Percentiles rank a stretch among this genome's conserved stretches.
Evolutionary conservation across 2,329 filamentous ascomycete genomes (phyloP).

Genomic region (Scedosporium apiospermum): DNA sequence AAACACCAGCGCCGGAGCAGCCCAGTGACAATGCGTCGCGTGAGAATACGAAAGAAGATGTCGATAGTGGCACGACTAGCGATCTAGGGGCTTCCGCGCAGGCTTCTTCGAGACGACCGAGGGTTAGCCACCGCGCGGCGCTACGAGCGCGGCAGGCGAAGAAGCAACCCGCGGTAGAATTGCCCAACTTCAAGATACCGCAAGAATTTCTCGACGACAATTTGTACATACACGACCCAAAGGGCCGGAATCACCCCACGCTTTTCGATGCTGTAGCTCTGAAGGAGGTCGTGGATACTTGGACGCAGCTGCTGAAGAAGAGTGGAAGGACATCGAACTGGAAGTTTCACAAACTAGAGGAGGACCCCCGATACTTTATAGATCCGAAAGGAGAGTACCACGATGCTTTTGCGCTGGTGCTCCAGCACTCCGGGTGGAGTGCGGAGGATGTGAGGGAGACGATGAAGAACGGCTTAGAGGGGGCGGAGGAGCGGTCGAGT

Average conservation of each 20-base stretch:
- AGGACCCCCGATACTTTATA: constrained; percentile 4
- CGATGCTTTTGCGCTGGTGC: constrained; percentile 2
- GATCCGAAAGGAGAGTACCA: background rate
- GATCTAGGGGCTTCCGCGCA: background rate
- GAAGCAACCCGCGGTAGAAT: constrained; percentile 23
- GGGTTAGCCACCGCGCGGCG: constrained; percentile 12
- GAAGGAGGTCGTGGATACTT: background rate
- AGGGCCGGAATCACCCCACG: constrained; percentile 12
- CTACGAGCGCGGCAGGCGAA: constrained; percentile 22
- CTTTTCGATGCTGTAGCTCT: background rate
- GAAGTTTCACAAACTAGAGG: constrained; percentile 2
- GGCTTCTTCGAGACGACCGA: constrained; percentile 7
- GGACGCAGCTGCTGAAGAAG: background rate
- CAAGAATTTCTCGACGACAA: constrained; percentile 45
- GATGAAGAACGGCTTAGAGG: background rate
- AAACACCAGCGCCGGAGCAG: constrained; percentile 11
- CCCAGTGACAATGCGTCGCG: constrained; percentile 9
- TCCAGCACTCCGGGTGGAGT: constrained; percentile 4
- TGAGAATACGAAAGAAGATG: constrained; percentile 5
- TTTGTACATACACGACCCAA: constrained; percentile 22
- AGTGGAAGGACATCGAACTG: background rate
- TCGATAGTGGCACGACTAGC: background rate
- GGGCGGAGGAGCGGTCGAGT: constrained; percentile 1
- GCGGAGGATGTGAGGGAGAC: background rate
- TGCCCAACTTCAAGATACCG: constrained; percentile 47